A percentile compares a stretch with the other conserved stretches of the same genome.
phyloP scores from a whole-genome alignment of 169 alveolate genomes.

The Eimeria mitis region DNA sequence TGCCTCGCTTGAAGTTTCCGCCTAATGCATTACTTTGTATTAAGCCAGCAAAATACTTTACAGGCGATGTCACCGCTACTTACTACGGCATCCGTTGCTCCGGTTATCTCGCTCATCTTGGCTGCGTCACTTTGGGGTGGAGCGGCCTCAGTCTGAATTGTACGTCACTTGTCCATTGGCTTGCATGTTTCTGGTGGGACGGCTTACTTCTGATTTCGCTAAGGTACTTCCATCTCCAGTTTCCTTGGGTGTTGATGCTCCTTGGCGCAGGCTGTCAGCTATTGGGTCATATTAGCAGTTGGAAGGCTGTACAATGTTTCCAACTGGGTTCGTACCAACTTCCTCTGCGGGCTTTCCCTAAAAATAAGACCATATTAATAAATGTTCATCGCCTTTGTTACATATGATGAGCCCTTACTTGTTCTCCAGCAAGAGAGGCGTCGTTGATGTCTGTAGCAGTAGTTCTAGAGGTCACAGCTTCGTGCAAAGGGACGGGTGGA shows the following conservation, averaged over 20 bases:
- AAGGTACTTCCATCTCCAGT: slow-evolving; percentile 22
- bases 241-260: slow-evolving; percentile 46
- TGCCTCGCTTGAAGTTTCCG: slow-evolving; percentile 27
- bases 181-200: not conserved
- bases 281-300: not conserved
- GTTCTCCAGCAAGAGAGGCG: slow-evolving; percentile 40
- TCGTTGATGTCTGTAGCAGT: slow-evolving; percentile 65
- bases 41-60: too few species aligned
- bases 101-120: slow-evolving; percentile 65
- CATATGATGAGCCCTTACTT: not conserved
- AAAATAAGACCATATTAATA: not conserved
- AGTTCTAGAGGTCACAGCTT: slow-evolving; percentile 56
- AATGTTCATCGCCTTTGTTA: not conserved
- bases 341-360: slow-evolving; percentile 43
- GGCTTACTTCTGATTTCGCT: slow-evolving; percentile 40
- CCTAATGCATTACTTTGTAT: not conserved
- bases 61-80: not conserved
- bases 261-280: slow-evolving; percentile 74
- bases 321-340: slow-evolving; percentile 20
- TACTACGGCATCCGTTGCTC: slow-evolving; percentile 29
- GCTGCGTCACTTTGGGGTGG: slow-evolving; percentile 30
- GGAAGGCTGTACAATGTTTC: not conserved
- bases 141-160: slow-evolving; percentile 4
- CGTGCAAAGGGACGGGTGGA: slow-evolving; percentile 66
- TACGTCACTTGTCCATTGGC: not conserved